Base-by-base conservation (phyloP, 1,139 yeast genomes). In the Kurtzmaniella natalensis region DNA sequence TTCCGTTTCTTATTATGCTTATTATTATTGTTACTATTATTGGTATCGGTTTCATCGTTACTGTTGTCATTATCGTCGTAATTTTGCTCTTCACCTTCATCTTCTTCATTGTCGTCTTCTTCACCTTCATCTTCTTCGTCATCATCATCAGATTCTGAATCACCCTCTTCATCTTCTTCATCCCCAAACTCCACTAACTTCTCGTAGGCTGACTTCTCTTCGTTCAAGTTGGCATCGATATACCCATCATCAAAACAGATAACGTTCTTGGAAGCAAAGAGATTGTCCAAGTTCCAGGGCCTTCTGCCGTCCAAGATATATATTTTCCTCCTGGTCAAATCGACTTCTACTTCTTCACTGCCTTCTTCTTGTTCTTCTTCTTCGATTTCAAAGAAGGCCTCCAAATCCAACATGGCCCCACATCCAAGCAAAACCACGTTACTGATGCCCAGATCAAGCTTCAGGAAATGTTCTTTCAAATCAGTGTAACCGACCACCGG, bases 401-500 rank as follows among this genome's bases (percentile, higher is more conserved):
- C 94, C 25, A 94, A 53, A 56, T 94, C 97, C 20, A 89, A 75
- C 73, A 85, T 79, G 11, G 95, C 95, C n/a, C 98, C 98, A 60
- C 96, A 92, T 0, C 98, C 98, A 2, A 94, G 62, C 30, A 89
- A 64, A 4, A 94, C 58, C 9, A 92, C 82, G 49, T 83, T 88
- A 10, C 78, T 61, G n/a, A 92, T 79, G 37, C 86, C 94, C 8
- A 62, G 70, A 48, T 89, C 96, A 28, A 92, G 60, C 36, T 71
- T 72, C 8, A 48, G 40, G 50, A 77, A 89, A 52, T 82, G 87
- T 23, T 49, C 52, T 41, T 76, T 76, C 45, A 94, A 64, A 47
- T 89, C 96, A 8, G 80, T 62, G 51, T 87, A 92, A 1, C 99
- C 99, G 14, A 87, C 89, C n/a, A 92, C 89, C 0, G 99, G 98